Evolutionary conservation across 2,329 filamentous ascomycete genomes (phyloP).

Genomic region (Sclerotiophoma versabilis): DNA sequence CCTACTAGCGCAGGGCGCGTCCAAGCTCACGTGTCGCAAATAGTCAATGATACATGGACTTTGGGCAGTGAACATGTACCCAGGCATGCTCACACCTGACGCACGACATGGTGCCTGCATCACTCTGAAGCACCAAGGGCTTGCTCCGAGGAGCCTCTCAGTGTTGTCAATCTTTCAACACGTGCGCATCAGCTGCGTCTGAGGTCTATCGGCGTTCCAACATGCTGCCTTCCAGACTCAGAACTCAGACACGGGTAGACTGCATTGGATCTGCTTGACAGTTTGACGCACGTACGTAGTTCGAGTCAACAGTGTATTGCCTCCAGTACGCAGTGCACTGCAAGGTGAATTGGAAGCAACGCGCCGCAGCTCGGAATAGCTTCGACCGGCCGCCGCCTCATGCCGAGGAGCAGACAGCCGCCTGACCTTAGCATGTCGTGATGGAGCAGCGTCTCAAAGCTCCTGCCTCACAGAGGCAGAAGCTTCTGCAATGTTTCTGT

Average conservation of each 20-base stretch:
- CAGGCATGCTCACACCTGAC: not conserved
- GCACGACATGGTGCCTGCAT: too few species aligned
- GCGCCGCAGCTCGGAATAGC: constrained; percentile 5
- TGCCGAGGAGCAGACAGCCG: constrained; percentile 13
- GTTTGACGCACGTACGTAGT: too few species aligned
- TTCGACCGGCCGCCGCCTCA: constrained; percentile 4
- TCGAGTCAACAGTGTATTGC: too few species aligned
- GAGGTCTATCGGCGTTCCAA: too few species aligned
- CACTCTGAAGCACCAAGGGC: too few species aligned
- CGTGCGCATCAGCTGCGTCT: too few species aligned
- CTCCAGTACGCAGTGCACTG: too few species aligned
- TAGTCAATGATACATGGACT: not conserved
- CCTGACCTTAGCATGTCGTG: constrained; percentile 13
- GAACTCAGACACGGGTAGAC: too few species aligned
- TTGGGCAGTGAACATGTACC: not conserved
- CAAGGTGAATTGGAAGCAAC: not conserved
- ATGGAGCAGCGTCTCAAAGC: constrained; percentile 1
- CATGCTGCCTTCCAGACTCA: too few species aligned
- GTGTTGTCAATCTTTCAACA: too few species aligned
- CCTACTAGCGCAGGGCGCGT: constrained; percentile 9
- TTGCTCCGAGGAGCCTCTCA: too few species aligned
- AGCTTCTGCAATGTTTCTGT: not conserved
- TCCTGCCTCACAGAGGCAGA: not conserved
- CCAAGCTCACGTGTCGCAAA: not conserved
- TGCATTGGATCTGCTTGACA: too few species aligned